Base-by-base conservation (phyloP, 257 asterid species). In the Rehmannia glutinosa region DNA sequence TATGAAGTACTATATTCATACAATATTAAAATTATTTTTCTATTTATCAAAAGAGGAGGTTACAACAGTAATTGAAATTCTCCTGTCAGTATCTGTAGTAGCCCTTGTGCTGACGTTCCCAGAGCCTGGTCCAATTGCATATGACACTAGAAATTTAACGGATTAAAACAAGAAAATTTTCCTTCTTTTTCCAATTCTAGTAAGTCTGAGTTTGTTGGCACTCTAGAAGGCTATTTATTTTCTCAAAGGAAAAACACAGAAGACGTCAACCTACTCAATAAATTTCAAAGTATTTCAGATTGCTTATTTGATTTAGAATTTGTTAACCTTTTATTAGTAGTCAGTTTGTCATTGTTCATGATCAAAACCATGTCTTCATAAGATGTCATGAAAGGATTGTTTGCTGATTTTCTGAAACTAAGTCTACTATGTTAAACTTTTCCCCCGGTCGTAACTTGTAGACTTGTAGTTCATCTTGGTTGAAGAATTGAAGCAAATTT, bases 41-140 rank as follows among this genome's bases (percentile, higher is more conserved):
- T 46, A 64, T 16, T 64, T 35, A 15, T 32, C 38, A 43, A 6
- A 23, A 41, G 57, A 23, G 66, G 69, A 68, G 65, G 75, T 63
- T 68, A 68, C 75, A 72, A 66, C 60, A 53, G 74, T 67, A 60
- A 77, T 77, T 73, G 74, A 77, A 60, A 67, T 63, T 68, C 68
- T 70, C 41, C 65, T 78, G 80, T 75, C 83, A 55, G 84, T 78
- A 73, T 73, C 71, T 78, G 75, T 76, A 55, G 75, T 76, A 55
- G 79, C 65, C 78, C 64, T 69, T 70, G 38, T 66, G 70, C 72
- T 77, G 81, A 75, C 69, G 56, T 74, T 77, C 69, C 61, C 68
- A 69, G 75, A 73, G 73, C 62, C 56, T 68, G 72, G 60, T 74
- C 77, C 80, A 60, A 49, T 77, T 71, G 73, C 80, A 49, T 68